These are phyloP conservation scores for Oryza meyeriana DNA, from an alignment of 176 grass and related monocot genomes.

Conservation along the genomic window DNA sequence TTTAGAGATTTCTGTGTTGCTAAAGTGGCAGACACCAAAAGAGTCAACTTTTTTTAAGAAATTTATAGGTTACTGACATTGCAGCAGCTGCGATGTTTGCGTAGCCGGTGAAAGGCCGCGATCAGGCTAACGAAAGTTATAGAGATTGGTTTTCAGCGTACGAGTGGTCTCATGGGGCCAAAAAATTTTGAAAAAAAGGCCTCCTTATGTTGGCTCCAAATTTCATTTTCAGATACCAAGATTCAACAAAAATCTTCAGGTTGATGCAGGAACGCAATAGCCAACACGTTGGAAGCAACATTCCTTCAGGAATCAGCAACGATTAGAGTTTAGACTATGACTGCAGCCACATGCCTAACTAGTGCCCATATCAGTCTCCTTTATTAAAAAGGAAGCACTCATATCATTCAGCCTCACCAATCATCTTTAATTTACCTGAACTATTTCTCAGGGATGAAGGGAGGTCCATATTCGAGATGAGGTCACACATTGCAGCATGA, in stretches of 20 bases:
- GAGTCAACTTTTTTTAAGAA: not conserved
- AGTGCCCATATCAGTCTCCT: not conserved
- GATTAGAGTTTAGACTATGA: not conserved
- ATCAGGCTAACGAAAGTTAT: not conserved
- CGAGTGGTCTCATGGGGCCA: not conserved
- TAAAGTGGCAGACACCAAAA: not conserved
- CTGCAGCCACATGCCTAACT: not conserved
- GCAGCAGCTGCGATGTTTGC: not conserved
- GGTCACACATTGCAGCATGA: not conserved
- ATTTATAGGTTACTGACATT: not conserved
- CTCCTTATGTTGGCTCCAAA: not conserved
- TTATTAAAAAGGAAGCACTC: no score
- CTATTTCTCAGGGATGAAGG: not conserved
- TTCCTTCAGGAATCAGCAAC: not conserved
- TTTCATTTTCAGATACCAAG: conserved; percentile 5
- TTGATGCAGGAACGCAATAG: not conserved
- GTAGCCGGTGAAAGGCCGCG: not conserved
- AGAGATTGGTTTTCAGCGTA: not conserved
- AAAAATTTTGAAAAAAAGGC: not conserved
- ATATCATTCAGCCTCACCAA: not conserved
- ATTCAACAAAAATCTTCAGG: conserved; percentile 13
- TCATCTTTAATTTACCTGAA: not conserved
- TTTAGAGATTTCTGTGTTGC: not conserved
- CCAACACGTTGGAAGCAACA: not conserved
- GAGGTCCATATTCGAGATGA: not conserved